Percentiles rank a stretch among this genome's conserved stretches.
Conservation (phyloP, 192 early-diverging fungal genomes). For the Umbelopsis ramanniana region DNA sequence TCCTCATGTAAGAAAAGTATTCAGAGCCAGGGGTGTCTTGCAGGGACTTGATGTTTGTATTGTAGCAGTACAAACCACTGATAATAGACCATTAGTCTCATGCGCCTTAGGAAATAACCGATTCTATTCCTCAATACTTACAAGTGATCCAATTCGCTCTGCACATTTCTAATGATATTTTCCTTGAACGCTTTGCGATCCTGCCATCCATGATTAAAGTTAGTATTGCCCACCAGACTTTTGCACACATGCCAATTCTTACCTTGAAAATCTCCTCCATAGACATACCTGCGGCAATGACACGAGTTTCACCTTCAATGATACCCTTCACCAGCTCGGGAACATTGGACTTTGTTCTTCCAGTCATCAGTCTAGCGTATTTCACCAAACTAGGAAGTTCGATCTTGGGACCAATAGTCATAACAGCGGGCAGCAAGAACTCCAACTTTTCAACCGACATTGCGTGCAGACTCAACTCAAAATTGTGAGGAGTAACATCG, state of each 20-base stretch:
- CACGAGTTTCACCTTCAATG: constrained; percentile 61
- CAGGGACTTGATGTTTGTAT: constrained; percentile 60
- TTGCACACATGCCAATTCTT: too few species aligned
- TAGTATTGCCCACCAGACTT: too few species aligned
- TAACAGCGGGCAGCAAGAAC: constrained; percentile 53
- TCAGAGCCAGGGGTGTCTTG: constrained; percentile 54
- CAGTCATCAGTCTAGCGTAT: constrained; percentile 35
- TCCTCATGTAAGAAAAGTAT: constrained; percentile 60
- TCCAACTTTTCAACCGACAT: constrained; percentile 57
- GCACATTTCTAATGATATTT: constrained; percentile 50
- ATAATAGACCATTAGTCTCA: neutral
- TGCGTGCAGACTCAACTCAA: constrained; percentile 49
- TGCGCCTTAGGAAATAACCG: neutral
- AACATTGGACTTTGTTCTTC: constrained; percentile 27
- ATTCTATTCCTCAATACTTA: neutral
- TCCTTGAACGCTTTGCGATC: constrained; percentile 56
- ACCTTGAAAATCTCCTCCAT: constrained; percentile 64
- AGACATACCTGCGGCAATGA: constrained; percentile 56
- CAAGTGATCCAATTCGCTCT: constrained; percentile 58
- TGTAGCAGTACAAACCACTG: constrained; percentile 57
- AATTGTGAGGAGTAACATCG: constrained; percentile 49
- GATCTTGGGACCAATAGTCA: constrained; percentile 52
- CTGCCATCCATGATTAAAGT: neutral
- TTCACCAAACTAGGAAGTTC: constrained; percentile 18
- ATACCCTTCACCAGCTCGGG: constrained; percentile 52